phyloP scores from a whole-genome alignment of 2,329 filamentous ascomycete species.

The Cladosporium sp. region DNA sequence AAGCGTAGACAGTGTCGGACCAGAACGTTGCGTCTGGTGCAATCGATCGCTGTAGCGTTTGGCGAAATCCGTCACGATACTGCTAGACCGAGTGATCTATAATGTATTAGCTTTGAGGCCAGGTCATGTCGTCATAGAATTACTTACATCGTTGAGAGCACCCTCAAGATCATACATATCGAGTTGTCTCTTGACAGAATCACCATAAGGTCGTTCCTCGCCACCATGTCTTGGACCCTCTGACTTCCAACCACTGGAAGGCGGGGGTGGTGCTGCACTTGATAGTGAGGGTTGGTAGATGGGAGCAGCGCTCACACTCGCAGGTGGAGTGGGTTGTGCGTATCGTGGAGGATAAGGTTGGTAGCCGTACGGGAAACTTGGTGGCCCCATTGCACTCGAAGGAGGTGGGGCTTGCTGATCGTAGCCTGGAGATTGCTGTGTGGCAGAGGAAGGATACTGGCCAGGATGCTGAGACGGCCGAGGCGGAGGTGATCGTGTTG shows the following conservation, averaged over 20 bases:
- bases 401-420: slow-evolving; percentile 33
- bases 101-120: slow-evolving; percentile 12
- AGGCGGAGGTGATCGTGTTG: slow-evolving; percentile 26
- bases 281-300: slow-evolving; percentile 39
- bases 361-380: slow-evolving; percentile 35
- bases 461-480: slow-evolving; percentile 1
- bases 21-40: slow-evolving; percentile 45
- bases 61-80: slow-evolving; percentile 44
- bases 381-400: slow-evolving; percentile 35
- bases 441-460: slow-evolving; percentile 1
- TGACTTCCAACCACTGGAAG: slow-evolving; percentile 34
- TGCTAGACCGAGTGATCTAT: slow-evolving; percentile 43
- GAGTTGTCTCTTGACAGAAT: slow-evolving; percentile 58
- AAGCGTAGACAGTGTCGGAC: slow-evolving; percentile 43
- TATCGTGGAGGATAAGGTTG: slow-evolving; percentile 39
- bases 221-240: slow-evolving; percentile 23
- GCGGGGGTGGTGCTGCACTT: slow-evolving; percentile 37
- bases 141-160: slow-evolving; percentile 44
- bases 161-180: slow-evolving; percentile 58
- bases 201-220: slow-evolving; percentile 32
- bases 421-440: slow-evolving; percentile 30
- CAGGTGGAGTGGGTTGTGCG: slow-evolving; percentile 35
- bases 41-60: slow-evolving; percentile 30
- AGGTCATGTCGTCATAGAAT: not conserved
- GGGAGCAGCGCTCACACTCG: slow-evolving; percentile 30